Conservation (phyloP, 2,329 filamentous ascomycete species). For the Venturia carpophila region DNA sequence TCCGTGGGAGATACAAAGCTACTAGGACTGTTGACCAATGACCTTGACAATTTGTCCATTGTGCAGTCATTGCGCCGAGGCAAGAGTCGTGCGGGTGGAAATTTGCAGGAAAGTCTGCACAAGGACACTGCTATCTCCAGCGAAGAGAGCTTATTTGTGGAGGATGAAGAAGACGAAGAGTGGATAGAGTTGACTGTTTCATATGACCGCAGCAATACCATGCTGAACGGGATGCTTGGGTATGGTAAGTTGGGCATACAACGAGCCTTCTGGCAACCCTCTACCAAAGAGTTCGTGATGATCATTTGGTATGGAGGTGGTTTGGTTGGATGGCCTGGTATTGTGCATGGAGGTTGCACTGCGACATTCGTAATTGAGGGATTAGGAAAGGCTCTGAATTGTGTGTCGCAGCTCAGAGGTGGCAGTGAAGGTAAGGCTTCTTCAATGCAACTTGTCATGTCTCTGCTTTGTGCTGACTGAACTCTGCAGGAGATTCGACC, state of each 20-base stretch:
- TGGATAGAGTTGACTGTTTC: constrained; percentile 1
- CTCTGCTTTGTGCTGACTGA: constrained; percentile 8
- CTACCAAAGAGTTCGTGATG: constrained; percentile 44
- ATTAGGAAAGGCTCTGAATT: constrained; percentile 51
- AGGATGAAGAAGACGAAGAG: background rate
- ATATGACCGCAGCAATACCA: constrained; percentile 2
- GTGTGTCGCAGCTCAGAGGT: background rate
- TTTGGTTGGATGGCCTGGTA: constrained; percentile 60
- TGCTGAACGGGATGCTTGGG: constrained; percentile 1
- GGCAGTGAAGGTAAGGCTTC: background rate
- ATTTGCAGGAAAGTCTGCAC: background rate
- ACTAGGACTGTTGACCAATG: background rate
- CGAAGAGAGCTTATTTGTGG: background rate
- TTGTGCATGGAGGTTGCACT: constrained; percentile 63
- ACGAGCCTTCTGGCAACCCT: constrained; percentile 14
- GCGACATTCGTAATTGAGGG: constrained; percentile 64
- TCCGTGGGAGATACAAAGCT: background rate
- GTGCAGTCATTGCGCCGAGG: constrained; percentile 1
- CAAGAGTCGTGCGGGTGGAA: background rate
- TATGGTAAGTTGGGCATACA: constrained; percentile 6
- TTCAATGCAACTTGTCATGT: background rate
- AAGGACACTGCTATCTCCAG: background rate
- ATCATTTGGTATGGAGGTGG: constrained; percentile 62
- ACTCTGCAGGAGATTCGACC: background rate
- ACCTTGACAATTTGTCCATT: background rate